phyloP scores from a whole-genome alignment of 2,329 filamentous ascomycete species.

The Epichloe coenophiala region DNA sequence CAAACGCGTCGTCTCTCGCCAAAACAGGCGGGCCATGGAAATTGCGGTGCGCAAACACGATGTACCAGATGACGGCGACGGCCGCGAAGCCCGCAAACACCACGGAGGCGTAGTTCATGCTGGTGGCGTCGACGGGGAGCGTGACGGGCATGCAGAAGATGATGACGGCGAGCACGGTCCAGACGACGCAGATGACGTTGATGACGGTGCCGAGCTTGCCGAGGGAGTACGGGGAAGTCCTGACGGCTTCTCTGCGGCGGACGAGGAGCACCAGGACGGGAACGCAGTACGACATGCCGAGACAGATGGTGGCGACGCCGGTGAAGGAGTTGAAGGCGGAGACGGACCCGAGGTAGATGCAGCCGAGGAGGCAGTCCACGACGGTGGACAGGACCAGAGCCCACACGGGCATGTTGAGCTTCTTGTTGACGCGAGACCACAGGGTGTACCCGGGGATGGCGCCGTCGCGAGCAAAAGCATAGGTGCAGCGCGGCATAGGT shows the following conservation, averaged over 20 bases:
- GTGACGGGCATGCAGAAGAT: conserved; percentile 65
- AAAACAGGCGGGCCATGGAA: conserved; percentile 43
- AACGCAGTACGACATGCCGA: conserved; percentile 61
- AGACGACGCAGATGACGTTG: conserved; percentile 54
- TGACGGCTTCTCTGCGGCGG: conserved; percentile 51
- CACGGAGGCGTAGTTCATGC: conserved; percentile 55
- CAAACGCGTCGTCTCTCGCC: neutral
- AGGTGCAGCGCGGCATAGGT: conserved; percentile 65
- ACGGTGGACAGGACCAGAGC: conserved; percentile 54
- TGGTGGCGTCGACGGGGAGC: conserved; percentile 38
- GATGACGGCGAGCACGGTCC: conserved; percentile 57
- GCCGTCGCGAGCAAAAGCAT: conserved; percentile 62
- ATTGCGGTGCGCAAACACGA: conserved; percentile 46
- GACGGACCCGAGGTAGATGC: conserved; percentile 67
- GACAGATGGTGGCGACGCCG: conserved; percentile 65
- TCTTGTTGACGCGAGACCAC: conserved; percentile 52
- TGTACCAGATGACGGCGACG: conserved; percentile 50
- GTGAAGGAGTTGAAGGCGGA: conserved; percentile 73
- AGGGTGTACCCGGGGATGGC: conserved; percentile 57
- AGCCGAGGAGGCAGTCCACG: conserved; percentile 57
- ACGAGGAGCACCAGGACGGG: conserved; percentile 61
- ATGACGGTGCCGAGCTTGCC: conserved; percentile 55
- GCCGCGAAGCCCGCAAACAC: conserved; percentile 50
- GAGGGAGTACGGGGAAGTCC: conserved; percentile 52
- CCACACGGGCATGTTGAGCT: conserved; percentile 56